Base-by-base conservation (phyloP, 1,284 basidiomycete genomes). In the Phylloboletellus chloephorus region DNA sequence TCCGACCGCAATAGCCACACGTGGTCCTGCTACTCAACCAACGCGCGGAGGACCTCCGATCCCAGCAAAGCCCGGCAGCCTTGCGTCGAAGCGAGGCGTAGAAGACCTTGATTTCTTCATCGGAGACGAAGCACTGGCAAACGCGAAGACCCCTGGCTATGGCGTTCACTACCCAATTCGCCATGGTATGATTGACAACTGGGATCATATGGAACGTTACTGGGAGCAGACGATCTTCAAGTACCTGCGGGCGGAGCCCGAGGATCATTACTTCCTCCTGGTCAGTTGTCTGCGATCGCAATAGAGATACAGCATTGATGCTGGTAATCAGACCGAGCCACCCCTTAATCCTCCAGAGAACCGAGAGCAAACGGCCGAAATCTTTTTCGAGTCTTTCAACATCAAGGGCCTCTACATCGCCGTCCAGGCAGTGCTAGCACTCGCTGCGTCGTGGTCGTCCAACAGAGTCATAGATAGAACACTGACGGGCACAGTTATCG, bases 171-270 rank as follows among this genome's bases (percentile, higher is more conserved):
- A 98, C 67, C 96, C 96, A 16, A 98, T 98, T 61, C 80, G 89
- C 42, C 96, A 99, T 63, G 96, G 96, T 26, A 85, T 92, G 82
- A 97, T 98, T 60, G 96, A 98, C 53, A 98, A 98, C 63, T 99
- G 96, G 96, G 96, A 98, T 68, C 82, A 96, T 57, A 99, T 99
- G 96, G 96, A 98, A 66, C 76, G 96, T 8, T 98, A 94, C 68
- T 98, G 95, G 96, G 94, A 98, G 67, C 95, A 98, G 72, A 92
- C 88, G 53, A 98, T 98, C 77, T 99, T 99, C 82, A 98, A 98
- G 71, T 98, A 98, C 70, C 76, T 99, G 48, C 79, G 95, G 46
- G 94, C 94, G 10, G 96, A 99, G 67, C 96, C 96, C 10, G 96
- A 98, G 68, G 96, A 98, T 67, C 96, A 98, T 67, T 91, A 98